phyloP scores from a whole-genome alignment of 2,329 filamentous ascomycete genomes.

The Colletotrichum australisinense region DNA sequence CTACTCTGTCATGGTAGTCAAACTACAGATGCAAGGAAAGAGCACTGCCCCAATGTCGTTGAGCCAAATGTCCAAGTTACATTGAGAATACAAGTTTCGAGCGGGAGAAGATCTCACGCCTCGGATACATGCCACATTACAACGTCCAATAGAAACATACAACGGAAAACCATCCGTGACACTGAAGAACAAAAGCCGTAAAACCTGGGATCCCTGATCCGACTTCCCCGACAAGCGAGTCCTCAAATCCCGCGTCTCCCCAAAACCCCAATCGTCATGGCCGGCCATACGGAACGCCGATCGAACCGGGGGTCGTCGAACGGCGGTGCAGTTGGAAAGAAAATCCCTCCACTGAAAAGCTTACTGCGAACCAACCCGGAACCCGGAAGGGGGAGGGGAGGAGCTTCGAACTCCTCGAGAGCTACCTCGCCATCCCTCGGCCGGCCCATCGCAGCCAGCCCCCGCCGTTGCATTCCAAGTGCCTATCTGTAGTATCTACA shows the following conservation, averaged over 20 bases:
- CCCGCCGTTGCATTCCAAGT: not conserved
- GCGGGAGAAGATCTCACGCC: not conserved
- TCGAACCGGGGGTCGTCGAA: slow-evolving; percentile 20
- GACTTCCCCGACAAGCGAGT: not conserved
- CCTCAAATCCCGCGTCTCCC: not conserved
- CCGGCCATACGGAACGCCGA: slow-evolving; percentile 30
- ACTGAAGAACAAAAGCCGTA: too few species aligned
- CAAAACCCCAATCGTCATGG: slow-evolving; percentile 8
- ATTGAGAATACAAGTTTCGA: not conserved
- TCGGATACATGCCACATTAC: not conserved
- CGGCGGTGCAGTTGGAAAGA: not conserved
- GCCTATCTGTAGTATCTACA: not conserved
- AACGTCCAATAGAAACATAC: not conserved
- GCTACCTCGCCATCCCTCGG: not conserved
- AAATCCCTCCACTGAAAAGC: slow-evolving; percentile 18
- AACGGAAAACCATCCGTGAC: not conserved
- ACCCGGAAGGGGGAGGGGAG: slow-evolving; percentile 3
- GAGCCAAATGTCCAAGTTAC: not conserved
- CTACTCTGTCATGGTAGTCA: not conserved
- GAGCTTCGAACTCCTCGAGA: not conserved
- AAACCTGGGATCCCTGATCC: not conserved
- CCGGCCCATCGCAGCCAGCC: not conserved
- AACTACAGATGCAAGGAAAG: not conserved
- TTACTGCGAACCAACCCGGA: slow-evolving; percentile 10
- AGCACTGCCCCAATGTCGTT: not conserved